Conservation (phyloP, 352 stramenopile species). For the Pelagophyceae sp. region DNA sequence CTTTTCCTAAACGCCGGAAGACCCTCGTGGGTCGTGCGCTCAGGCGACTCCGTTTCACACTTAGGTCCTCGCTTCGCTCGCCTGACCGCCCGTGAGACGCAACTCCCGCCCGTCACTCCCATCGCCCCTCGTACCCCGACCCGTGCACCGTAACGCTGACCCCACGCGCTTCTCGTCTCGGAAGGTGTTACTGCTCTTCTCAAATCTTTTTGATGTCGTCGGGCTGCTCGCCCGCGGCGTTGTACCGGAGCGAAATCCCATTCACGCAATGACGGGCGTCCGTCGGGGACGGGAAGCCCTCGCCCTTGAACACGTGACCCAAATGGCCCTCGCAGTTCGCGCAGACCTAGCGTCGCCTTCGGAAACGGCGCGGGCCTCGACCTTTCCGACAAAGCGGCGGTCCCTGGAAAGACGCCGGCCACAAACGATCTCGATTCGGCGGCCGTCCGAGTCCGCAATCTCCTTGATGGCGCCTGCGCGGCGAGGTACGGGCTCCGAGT, state of each 20-base stretch:
- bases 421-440: slow-evolving; percentile 26
- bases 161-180: no score
- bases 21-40: no score
- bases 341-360: slow-evolving; percentile 30
- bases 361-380: slow-evolving; percentile 4
- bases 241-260: not conserved
- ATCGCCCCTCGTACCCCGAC: no score
- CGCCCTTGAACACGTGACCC: slow-evolving; percentile 40
- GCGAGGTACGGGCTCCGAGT: no score
- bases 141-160: no score
- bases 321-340: slow-evolving; percentile 36
- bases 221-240: not conserved
- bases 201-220: no score
- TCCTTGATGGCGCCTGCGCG: slow-evolving; percentile 26
- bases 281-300: slow-evolving; percentile 28
- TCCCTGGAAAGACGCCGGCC: not conserved
- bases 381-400: slow-evolving; percentile 9
- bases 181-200: no score
- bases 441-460: slow-evolving; percentile 20
- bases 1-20: no score
- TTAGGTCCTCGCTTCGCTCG: no score
- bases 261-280: slow-evolving; percentile 26
- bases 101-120: no score
- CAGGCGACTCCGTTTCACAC: no score
- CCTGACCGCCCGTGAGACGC: no score